phyloP scores from a whole-genome alignment of 2,329 filamentous ascomycete genomes.

The Dactylonectria macrodidyma region DNA sequence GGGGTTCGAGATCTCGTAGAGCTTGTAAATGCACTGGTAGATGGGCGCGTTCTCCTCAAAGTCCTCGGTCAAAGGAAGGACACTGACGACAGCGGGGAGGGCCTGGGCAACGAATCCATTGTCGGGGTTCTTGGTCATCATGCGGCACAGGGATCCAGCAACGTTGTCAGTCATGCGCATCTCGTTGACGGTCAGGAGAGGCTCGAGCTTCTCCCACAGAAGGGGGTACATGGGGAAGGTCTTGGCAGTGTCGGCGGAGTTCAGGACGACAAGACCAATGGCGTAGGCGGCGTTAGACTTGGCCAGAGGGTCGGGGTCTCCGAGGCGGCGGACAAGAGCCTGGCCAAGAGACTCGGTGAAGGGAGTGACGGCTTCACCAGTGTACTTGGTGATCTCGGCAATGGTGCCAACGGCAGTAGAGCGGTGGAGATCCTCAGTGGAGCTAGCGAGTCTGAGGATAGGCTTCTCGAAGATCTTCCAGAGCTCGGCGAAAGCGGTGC shows the following conservation, averaged over 20 bases:
- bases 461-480: conserved; percentile 98
- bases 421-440: conserved; percentile 88
- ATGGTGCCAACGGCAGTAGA: conserved; percentile 92
- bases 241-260: conserved; percentile 79
- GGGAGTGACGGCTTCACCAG: conserved; percentile 84
- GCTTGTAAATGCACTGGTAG: conserved; percentile 89
- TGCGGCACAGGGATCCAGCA: conserved; percentile 89
- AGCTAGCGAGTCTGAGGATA: conserved; percentile 88
- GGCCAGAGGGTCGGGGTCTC: conserved; percentile 90
- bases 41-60: conserved; percentile 97
- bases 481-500: conserved; percentile 84
- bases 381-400: conserved; percentile 90
- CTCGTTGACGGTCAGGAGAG: conserved; percentile 82
- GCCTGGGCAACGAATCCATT: conserved; percentile 85
- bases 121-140: conserved; percentile 92
- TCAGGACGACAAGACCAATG: conserved; percentile 85
- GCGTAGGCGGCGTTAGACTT: conserved; percentile 97
- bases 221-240: conserved; percentile 83
- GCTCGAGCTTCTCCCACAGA: conserved; percentile 89
- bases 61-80: conserved; percentile 92
- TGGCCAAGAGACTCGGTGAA: conserved; percentile 85
- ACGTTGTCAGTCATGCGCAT: conserved; percentile 93
- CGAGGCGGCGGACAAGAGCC: conserved; percentile 86
- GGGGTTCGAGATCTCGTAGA: conserved; percentile 81
- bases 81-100: conserved; percentile 82